phyloP scores from a whole-genome alignment of 371 early-diverging fungal species.

The Mortierella sp. region DNA sequence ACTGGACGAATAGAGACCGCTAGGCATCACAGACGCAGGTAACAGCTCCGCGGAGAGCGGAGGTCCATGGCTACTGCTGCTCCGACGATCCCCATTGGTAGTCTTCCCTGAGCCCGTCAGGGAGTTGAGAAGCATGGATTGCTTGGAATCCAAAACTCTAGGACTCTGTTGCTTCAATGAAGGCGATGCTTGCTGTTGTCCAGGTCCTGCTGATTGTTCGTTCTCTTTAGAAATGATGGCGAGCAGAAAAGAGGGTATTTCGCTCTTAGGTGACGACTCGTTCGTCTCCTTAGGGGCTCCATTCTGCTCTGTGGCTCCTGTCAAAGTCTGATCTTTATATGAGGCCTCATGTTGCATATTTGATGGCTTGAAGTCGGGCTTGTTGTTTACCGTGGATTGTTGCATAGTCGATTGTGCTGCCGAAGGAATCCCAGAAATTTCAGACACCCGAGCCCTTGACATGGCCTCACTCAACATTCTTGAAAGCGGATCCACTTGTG shows the following conservation, averaged over 20 bases:
- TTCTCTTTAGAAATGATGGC: constrained; percentile 46
- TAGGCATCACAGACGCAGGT: constrained; percentile 50
- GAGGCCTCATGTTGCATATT: too few relatives aligned
- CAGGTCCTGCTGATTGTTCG: constrained; percentile 11
- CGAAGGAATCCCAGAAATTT: constrained; percentile 38
- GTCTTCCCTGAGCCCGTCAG: constrained; percentile 20
- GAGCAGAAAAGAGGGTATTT: constrained; percentile 39
- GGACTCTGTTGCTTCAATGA: constrained; percentile 20
- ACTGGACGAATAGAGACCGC: constrained; percentile 31
- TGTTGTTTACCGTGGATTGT: neutral
- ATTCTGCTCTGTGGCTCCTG: neutral
- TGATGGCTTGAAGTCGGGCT: too few relatives aligned
- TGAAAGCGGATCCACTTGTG: constrained; percentile 26
- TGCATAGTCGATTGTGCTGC: constrained; percentile 17
- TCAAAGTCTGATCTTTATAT: neutral
- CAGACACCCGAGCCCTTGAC: constrained; percentile 44
- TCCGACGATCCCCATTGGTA: constrained; percentile 1
- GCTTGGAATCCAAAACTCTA: constrained; percentile 16
- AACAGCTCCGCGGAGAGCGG: constrained; percentile 48
- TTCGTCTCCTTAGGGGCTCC: neutral
- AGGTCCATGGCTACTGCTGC: constrained; percentile 19
- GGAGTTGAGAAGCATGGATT: constrained; percentile 22
- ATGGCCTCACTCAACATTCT: constrained; percentile 46
- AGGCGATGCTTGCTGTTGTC: constrained; percentile 15
- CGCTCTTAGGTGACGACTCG: constrained; percentile 15